Evolutionary conservation across 495 filamentous ascomycete species (phyloP).

Genomic region (Xylaria flabelliformis): DNA sequence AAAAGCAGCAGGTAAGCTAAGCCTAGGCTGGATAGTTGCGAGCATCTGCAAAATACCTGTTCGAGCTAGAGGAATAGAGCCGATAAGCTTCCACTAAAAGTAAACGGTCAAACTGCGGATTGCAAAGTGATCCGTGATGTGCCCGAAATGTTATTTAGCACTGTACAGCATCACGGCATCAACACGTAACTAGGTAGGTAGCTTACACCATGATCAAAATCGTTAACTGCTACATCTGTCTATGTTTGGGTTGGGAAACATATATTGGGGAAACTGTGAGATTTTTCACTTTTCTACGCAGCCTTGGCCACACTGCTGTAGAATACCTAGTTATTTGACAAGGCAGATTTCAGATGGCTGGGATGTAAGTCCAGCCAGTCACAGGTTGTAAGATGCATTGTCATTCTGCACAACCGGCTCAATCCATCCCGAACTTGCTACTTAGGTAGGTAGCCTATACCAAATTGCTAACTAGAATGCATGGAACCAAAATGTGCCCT

Average conservation of each 20-base stretch:
- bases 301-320: background rate
- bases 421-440: background rate
- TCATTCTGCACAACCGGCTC: background rate
- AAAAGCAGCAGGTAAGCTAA: no score
- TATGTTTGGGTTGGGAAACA: background rate
- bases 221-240: background rate
- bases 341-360: constrained; percentile 1
- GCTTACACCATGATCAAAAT: background rate
- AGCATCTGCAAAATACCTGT: background rate
- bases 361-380: background rate
- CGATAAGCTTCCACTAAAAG: constrained; percentile 13
- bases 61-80: background rate
- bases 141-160: background rate
- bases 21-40: no score
- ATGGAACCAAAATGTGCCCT: background rate
- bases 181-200: background rate
- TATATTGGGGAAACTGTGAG: background rate
- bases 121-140: background rate
- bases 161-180: constrained; percentile 5
- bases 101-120: constrained; percentile 1
- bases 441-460: background rate
- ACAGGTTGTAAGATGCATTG: background rate
- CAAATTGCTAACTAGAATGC: background rate
- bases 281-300: background rate
- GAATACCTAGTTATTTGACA: background rate